These are phyloP conservation scores for Trichoderma simmonsii DNA, from an alignment of 2,329 filamentous ascomycete genomes.

Conservation along the genomic window DNA sequence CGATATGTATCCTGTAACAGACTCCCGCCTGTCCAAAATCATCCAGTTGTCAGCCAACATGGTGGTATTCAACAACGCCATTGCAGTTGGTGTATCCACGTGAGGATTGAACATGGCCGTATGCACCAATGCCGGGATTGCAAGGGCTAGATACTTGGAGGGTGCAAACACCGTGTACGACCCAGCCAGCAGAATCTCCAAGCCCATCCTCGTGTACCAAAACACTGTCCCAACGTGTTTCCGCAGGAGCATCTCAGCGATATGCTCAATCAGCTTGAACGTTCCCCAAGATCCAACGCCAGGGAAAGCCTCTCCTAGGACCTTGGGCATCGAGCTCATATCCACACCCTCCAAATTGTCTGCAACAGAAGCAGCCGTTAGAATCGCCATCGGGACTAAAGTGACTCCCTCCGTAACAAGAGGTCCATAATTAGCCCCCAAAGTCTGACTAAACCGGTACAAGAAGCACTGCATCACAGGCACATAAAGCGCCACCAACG, in stretches of 20 bases:
- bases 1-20: conserved; percentile 86
- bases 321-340: conserved; percentile 51
- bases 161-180: conserved; percentile 65
- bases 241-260: conserved; percentile 41
- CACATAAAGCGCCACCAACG: conserved; percentile 71
- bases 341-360: conserved; percentile 62
- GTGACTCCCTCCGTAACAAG: conserved; percentile 71
- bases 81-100: conserved; percentile 58
- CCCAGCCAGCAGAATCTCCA: conserved; percentile 65
- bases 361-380: conserved; percentile 63
- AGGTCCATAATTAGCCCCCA: conserved; percentile 72
- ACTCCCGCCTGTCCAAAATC: conserved; percentile 78
- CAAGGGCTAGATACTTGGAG: conserved; percentile 63
- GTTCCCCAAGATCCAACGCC: conserved; percentile 65
- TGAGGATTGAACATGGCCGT: conserved; percentile 72
- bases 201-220: conserved; percentile 65
- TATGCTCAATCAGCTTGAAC: conserved; percentile 52
- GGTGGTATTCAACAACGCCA: conserved; percentile 61
- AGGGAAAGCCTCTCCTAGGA: conserved; percentile 60
- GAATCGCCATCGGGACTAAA: conserved; percentile 63
- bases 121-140: conserved; percentile 70
- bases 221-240: conserved; percentile 58
- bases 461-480: conserved; percentile 70
- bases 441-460: conserved; percentile 60
- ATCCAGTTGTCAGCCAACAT: conserved; percentile 66